phyloP scores from a whole-genome alignment of 1,284 basidiomycete species.

The Marasmius tenuissimus region DNA sequence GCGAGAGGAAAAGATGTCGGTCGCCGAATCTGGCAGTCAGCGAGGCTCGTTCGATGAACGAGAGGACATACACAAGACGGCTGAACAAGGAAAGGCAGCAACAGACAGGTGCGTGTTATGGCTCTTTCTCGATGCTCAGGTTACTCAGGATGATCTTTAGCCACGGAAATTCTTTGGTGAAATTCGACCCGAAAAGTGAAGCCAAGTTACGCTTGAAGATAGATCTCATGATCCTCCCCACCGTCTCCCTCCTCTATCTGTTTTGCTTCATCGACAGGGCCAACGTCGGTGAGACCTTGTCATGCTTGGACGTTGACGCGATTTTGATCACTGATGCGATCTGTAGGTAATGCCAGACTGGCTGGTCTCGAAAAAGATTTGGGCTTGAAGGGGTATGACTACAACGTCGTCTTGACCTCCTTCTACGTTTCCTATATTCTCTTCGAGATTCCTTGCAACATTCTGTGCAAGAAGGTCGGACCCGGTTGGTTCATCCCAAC shows the following conservation, averaged over 20 bases:
- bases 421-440: constrained; percentile 3
- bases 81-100: too few relatives aligned
- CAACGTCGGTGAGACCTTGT: neutral
- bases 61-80: too few relatives aligned
- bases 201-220: neutral
- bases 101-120: too few relatives aligned
- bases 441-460: neutral
- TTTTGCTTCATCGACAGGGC: neutral
- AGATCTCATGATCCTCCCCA: neutral
- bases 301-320: too few relatives aligned
- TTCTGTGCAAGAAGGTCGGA: neutral
- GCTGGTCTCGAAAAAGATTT: constrained; percentile 13
- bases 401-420: constrained; percentile 7
- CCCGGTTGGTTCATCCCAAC: neutral
- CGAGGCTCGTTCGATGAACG: too few relatives aligned
- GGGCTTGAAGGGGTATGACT: constrained; percentile 10
- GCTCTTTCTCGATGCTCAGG: too few relatives aligned
- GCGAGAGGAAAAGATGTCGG: too few relatives aligned
- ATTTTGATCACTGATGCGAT: neutral
- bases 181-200: neutral
- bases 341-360: constrained; percentile 8
- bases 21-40: too few relatives aligned
- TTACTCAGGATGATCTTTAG: too few relatives aligned
- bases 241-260: neutral
- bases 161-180: too few relatives aligned